Base-by-base conservation (phyloP, 805 yeast species). In the Starmera pachycereana region DNA sequence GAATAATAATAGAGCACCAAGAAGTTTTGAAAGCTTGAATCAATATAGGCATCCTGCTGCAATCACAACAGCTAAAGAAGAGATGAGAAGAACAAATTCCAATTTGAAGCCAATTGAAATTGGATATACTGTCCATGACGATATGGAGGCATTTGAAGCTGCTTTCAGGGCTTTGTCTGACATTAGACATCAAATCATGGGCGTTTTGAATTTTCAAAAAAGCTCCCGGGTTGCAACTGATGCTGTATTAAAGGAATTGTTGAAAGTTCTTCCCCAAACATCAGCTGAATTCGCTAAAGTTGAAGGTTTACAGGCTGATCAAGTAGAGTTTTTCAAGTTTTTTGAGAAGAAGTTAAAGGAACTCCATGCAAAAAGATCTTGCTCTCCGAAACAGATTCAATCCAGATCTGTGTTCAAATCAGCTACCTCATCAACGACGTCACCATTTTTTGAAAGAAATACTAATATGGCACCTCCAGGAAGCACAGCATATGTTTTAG, bases 241-340 rank as follows among this genome's bases (percentile, higher is more conserved):
- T 40, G 58, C 55, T 2, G 56, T 76, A 0, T 52, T 79, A 42
- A 66, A 67, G 43, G 78, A 74, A 35, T 70, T 80, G 76, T 76
- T 84, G 0, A 46, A 54, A 14, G 63, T 59, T 37, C 60, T 80
- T 29, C 87, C 88, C 2, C 63, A 66, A 3, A 69, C 66, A 12
- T 67, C 68, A 35, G 54, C 50, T 13, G 80, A 68, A 33, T 81
- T 65, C 53, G 56, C 62, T 7, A 54, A 51, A 37, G 48, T 76
- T 37, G 71, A 39, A 16, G 55, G 53, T 4, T 41, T 53, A 16
- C 65, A 58, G 29, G 38, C 31, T 12, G 47, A 45, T 31, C 57
- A 53, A 32, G 52, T 28, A 52, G 56, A 29, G 3, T 51, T 56
- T 44, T 74, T 68, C 48, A 49, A 48, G 33, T 50, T 58, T 42